Conservation (phyloP, 2,329 filamentous ascomycete genomes). For the Cordyceps cicadae region DNA sequence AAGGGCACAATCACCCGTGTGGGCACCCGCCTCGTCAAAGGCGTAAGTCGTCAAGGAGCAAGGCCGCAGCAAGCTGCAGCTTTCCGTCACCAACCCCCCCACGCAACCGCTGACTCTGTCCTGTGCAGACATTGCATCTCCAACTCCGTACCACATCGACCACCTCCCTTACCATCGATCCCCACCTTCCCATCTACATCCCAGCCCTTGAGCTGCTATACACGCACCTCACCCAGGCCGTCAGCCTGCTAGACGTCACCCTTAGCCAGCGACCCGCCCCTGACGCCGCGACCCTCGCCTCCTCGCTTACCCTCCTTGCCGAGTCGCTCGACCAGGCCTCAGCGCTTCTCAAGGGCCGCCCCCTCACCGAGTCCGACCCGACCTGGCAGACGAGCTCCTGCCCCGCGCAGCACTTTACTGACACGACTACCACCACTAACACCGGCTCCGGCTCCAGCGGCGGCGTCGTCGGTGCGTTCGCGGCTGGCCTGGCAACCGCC, state of each 20-base stretch:
- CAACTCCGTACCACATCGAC: slow-evolving; percentile 60
- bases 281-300: slow-evolving; percentile 48
- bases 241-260: slow-evolving; percentile 75
- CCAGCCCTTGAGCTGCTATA: slow-evolving; percentile 63
- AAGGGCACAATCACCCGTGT: slow-evolving; percentile 90
- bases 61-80: not conserved
- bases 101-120: not conserved
- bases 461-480: slow-evolving; percentile 29
- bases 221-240: slow-evolving; percentile 69
- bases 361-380: slow-evolving; percentile 30
- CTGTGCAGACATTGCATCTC: slow-evolving; percentile 60
- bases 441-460: slow-evolving; percentile 15
- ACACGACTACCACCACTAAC: slow-evolving; percentile 33
- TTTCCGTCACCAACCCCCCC: not conserved
- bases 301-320: slow-evolving; percentile 48
- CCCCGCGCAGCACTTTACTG: slow-evolving; percentile 33
- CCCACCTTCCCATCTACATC: slow-evolving; percentile 48
- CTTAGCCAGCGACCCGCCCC: slow-evolving; percentile 36
- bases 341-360: slow-evolving; percentile 47
- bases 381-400: slow-evolving; percentile 38
- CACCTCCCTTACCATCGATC: slow-evolving; percentile 40
- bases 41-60: slow-evolving; percentile 45
- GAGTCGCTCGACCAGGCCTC: slow-evolving; percentile 45
- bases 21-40: slow-evolving; percentile 85
- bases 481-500: slow-evolving; percentile 32